Evolutionary conservation across 768 basidiomycete species (phyloP), one percentile per base, ranked within the genome.

Genomic region (Macrolepiota fuliginosa): DNA sequence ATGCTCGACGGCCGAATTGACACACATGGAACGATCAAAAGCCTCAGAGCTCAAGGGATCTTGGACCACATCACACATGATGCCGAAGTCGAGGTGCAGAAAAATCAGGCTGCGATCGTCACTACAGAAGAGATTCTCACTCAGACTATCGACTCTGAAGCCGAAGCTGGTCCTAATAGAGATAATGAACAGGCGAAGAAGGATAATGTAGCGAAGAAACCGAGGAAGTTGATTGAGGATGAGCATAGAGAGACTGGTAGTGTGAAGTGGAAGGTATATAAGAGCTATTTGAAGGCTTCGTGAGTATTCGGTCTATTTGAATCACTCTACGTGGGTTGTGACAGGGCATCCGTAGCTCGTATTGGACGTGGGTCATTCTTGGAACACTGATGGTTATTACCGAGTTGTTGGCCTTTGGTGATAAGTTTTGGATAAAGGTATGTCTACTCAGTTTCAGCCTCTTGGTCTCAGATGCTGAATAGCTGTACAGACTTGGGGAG

Each of bases 1-100:
- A 88, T 94, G 82, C 78, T 91, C 1, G 91, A 93, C 68, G 92
- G 92, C 2, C 84, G 91, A 13, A 85, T 93, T 54, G 91, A 92
- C 67, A 81, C 83, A 0, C 85, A 91, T 68, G 92, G 92, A 5
- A 83, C 82, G 0, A 76, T 90, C 10, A 78, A 81, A 46, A 89
- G 91, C 5, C 77, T 94, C 22, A 19, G 24, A 13, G 47, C 47
- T 24, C 47, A 49, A 5, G 47, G 47, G 2, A 15, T 49, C 24
- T 27, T 49, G 25, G 47, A 49, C 24, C 22, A 49, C 13, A 85
- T 94, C 39, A 70, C 80, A 0, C 76, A 75, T 15, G 82, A 82
- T 39, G 83, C 83, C 7, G 76, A 81, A 11, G 77, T 77, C 19
- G 82, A 84, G 0, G 79, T 76, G 1, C 72, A 79, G 22, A 24